Conservation (phyloP, 257 asterid species). For the Oldenlandia corymbosa region DNA sequence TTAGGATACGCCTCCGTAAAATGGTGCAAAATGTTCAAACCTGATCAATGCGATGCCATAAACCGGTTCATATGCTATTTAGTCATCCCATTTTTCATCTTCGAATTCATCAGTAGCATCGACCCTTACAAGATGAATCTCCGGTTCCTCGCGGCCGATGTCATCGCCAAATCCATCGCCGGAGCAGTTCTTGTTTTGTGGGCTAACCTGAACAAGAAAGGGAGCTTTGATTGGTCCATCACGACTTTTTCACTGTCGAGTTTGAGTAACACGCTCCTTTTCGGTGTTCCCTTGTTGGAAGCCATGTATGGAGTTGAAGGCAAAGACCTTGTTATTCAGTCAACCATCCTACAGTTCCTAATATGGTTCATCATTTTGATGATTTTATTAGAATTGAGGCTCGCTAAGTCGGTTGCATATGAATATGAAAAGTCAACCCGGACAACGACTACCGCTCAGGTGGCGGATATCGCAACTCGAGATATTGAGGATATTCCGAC, state of each 20-base stretch:
- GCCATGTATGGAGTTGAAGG: slow-evolving; percentile 70
- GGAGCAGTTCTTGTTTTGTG: slow-evolving; percentile 35
- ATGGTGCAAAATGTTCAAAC: slow-evolving; percentile 66
- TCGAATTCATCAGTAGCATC: slow-evolving; percentile 47
- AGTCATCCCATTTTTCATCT: slow-evolving; percentile 65
- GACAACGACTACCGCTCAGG: background rate
- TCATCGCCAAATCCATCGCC: slow-evolving; percentile 40
- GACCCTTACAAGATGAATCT: slow-evolving; percentile 64
- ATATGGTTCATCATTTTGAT: slow-evolving; percentile 51
- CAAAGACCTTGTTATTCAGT: slow-evolving; percentile 57
- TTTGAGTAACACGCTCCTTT: slow-evolving; percentile 52
- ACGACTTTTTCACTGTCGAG: slow-evolving; percentile 52
- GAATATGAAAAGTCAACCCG: background rate
- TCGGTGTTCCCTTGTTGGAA: slow-evolving; percentile 57
- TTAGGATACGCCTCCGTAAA: slow-evolving; percentile 60
- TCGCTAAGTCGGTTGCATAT: slow-evolving; percentile 1
- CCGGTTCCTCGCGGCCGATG: slow-evolving; percentile 51
- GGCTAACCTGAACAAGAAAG: slow-evolving; percentile 37
- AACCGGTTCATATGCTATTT: slow-evolving; percentile 63
- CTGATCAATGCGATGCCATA: slow-evolving; percentile 66
- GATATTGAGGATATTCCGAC: too few relatives aligned
- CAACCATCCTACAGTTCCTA: slow-evolving; percentile 51
- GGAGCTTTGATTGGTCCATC: slow-evolving; percentile 49
- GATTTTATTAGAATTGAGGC: slow-evolving; percentile 43
- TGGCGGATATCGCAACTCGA: background rate